These are phyloP conservation scores for Cyberlindnera mississippiensis DNA, from an alignment of 805 yeast genomes.

Conservation along the genomic window DNA sequence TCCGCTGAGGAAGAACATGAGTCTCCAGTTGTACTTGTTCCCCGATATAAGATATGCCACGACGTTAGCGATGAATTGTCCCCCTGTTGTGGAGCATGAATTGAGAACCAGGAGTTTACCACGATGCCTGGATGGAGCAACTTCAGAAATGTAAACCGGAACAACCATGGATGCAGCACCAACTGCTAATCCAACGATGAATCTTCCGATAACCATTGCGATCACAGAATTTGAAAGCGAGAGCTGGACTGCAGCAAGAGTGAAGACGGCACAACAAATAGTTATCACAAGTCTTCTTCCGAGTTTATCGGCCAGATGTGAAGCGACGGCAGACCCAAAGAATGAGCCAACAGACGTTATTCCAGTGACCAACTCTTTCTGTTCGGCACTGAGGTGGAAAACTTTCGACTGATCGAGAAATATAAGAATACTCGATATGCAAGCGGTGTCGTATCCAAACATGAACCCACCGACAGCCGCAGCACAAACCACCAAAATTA, in stretches of 20 bases:
- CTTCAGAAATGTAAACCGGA: slow-evolving; percentile 55
- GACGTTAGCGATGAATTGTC: slow-evolving; percentile 44
- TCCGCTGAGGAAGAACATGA: slow-evolving; percentile 35
- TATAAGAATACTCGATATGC: slow-evolving; percentile 55
- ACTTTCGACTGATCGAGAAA: slow-evolving; percentile 38
- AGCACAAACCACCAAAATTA: slow-evolving; percentile 23
- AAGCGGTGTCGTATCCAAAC: slow-evolving; percentile 65
- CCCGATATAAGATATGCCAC: slow-evolving; percentile 33
- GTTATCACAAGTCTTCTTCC: slow-evolving; percentile 40
- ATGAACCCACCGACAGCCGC: slow-evolving; percentile 59
- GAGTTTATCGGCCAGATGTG: slow-evolving; percentile 43
- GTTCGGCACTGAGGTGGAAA: slow-evolving; percentile 31
- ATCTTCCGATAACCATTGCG: slow-evolving; percentile 50
- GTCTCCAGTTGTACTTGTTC: slow-evolving; percentile 35
- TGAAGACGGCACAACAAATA: slow-evolving; percentile 42
- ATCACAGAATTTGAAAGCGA: slow-evolving; percentile 37
- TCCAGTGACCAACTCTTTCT: slow-evolving; percentile 40
- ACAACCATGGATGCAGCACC: slow-evolving; percentile 69
- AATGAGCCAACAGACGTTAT: slow-evolving; percentile 53
- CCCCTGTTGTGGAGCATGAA: slow-evolving; percentile 45
- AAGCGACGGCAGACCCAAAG: slow-evolving; percentile 48
- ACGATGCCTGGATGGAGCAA: slow-evolving; percentile 39
- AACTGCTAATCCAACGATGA: slow-evolving; percentile 65
- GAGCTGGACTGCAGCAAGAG: slow-evolving; percentile 47
- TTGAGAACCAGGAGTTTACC: slow-evolving; percentile 37